A percentile compares a stretch with the other conserved stretches of the same genome.
These are phyloP conservation scores for Prunus mira DNA, from an alignment of 306 rosid species.

Conservation along the genomic window DNA sequence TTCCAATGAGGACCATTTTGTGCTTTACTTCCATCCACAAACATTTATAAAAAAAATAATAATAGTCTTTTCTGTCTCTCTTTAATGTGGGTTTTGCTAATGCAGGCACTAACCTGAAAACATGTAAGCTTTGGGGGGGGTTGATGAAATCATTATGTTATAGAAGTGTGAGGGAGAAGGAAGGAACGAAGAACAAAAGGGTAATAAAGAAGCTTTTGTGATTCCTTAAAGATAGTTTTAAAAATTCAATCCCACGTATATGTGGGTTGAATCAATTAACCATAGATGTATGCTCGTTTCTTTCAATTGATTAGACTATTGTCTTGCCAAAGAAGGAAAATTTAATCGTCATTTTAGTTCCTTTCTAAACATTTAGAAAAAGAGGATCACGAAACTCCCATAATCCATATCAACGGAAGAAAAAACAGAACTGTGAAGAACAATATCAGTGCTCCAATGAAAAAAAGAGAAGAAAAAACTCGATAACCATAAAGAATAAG, in stretches of 20 bases:
- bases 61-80: no score
- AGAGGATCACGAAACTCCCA: no score
- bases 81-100: neutral
- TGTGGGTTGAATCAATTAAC: neutral
- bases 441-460: no score
- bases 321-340: no score
- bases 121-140: neutral
- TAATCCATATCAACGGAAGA: no score
- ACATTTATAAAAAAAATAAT: no score
- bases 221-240: neutral
- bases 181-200: neutral
- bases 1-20: conserved; percentile 11
- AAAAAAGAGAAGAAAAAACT: neutral
- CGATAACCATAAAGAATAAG: neutral
- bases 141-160: neutral
- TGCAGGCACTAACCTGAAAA: neutral
- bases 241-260: neutral
- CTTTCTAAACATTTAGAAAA: neutral
- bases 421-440: no score
- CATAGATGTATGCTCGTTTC: no score
- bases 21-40: neutral
- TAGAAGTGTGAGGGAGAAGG: conserved; percentile 26
- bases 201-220: neutral
- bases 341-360: neutral
- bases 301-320: no score